These are phyloP conservation scores for Rhodofomes roseus DNA, from an alignment of 1,284 basidiomycete species.

Conservation along the genomic window DNA sequence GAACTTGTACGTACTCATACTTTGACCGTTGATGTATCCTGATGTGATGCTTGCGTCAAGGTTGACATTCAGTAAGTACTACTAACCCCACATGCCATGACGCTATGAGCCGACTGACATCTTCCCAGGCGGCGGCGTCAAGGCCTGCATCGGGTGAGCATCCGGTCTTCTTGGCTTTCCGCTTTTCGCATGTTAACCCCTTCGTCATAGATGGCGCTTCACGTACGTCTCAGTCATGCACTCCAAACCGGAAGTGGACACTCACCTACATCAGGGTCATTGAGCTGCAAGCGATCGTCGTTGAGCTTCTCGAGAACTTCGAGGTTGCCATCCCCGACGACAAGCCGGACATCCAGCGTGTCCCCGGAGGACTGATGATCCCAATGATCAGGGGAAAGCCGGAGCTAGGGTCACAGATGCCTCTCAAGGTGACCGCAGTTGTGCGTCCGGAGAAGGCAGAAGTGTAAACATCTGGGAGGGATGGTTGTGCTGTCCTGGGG, in stretches of 20 bases:
- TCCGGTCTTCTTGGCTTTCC: not conserved
- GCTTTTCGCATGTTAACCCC: not conserved
- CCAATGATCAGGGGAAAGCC: slow-evolving; percentile 9
- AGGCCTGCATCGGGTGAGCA: slow-evolving; percentile 37
- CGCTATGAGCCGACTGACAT: not conserved
- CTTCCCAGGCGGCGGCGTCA: slow-evolving; percentile 34
- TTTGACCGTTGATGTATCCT: not conserved
- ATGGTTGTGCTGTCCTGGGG: too few relatives aligned
- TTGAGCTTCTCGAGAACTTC: slow-evolving; percentile 50
- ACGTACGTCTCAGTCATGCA: slow-evolving; percentile 26
- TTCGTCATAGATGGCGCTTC: slow-evolving; percentile 39
- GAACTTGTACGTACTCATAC: slow-evolving; percentile 24
- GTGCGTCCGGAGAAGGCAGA: not conserved
- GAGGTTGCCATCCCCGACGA: slow-evolving; percentile 37
- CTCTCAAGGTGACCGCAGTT: slow-evolving; percentile 5
- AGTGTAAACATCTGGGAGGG: too few relatives aligned
- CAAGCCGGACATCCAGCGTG: slow-evolving; percentile 11
- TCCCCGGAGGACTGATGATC: slow-evolving; percentile 8
- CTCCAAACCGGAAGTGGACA: not conserved
- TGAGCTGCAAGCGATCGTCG: slow-evolving; percentile 45
- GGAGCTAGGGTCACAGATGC: slow-evolving; percentile 9
- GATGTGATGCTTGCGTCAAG: not conserved
- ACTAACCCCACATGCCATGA: not conserved
- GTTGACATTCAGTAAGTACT: slow-evolving; percentile 1
- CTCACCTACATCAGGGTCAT: slow-evolving; percentile 17